Evolutionary conservation across 495 filamentous ascomycete genomes (phyloP).

Genomic region (Penicillium fimorum): DNA sequence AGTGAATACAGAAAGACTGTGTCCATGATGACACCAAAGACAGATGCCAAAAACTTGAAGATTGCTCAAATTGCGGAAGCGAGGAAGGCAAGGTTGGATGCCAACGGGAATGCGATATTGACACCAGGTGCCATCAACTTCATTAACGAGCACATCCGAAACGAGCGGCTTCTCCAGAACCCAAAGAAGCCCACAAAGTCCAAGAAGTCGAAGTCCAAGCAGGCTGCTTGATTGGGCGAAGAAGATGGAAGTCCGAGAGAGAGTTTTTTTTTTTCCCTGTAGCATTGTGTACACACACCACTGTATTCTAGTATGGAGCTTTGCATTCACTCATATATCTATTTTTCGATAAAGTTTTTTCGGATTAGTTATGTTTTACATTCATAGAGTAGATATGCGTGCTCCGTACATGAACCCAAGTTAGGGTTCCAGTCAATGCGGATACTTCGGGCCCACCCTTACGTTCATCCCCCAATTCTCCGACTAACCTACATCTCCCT

Average conservation of each 20-base stretch:
- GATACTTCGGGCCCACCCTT: constrained; percentile 16
- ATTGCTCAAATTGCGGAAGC: constrained; percentile 26
- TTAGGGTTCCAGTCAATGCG: constrained; percentile 6
- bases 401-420: background rate
- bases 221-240: constrained; percentile 12
- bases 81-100: constrained; percentile 30
- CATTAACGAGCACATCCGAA: constrained; percentile 37
- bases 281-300: constrained; percentile 41
- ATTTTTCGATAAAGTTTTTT: constrained; percentile 1
- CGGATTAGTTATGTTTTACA: background rate
- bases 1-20: constrained; percentile 54
- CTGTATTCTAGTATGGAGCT: constrained; percentile 43
- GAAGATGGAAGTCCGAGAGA: constrained; percentile 1
- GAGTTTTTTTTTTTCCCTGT: constrained; percentile 16
- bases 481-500: constrained; percentile 11
- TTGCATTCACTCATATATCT: constrained; percentile 23
- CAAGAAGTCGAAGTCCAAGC: constrained; percentile 11
- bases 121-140: constrained; percentile 33
- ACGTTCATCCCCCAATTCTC: constrained; percentile 19
- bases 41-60: constrained; percentile 26
- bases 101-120: constrained; percentile 40
- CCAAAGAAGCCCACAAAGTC: constrained; percentile 17
- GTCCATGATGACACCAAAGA: constrained; percentile 49
- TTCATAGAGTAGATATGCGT: background rate
- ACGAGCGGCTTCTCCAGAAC: constrained; percentile 12